These are phyloP conservation scores for Paraconiothyrium sp. DNA, from an alignment of 2,329 filamentous ascomycete genomes.

Conservation along the genomic window DNA sequence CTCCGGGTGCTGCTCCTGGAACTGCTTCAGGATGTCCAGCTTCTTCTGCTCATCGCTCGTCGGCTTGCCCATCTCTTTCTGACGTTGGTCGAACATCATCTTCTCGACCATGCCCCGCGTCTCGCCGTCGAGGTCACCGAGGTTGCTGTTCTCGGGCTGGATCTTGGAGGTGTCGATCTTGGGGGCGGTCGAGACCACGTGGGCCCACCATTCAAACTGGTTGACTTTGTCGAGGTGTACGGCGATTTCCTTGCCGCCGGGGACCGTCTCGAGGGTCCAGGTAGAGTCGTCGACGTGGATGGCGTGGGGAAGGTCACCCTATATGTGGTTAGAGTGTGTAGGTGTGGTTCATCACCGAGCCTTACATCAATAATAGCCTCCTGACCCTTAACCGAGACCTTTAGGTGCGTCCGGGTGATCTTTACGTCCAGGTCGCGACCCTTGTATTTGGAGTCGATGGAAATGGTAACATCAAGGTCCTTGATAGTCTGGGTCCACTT, in stretches of 20 bases:
- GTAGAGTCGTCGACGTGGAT: slow-evolving; percentile 88
- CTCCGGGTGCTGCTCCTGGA: slow-evolving; percentile 81
- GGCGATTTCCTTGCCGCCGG: slow-evolving; percentile 75
- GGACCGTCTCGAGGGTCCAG: slow-evolving; percentile 83
- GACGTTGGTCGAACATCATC: slow-evolving; percentile 99
- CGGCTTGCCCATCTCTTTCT: slow-evolving; percentile 91
- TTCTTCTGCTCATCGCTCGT: slow-evolving; percentile 97
- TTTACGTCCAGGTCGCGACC: slow-evolving; percentile 84
- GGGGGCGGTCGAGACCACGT: slow-evolving; percentile 86
- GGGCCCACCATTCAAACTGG: slow-evolving; percentile 98
- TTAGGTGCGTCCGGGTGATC: slow-evolving; percentile 79
- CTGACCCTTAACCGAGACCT: slow-evolving; percentile 87
- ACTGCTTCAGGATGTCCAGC: slow-evolving; percentile 87
- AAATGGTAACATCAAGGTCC: slow-evolving; percentile 82
- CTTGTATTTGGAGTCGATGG: slow-evolving; percentile 84
- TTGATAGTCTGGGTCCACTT: slow-evolving; percentile 95
- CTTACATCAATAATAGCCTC: slow-evolving; percentile 81
- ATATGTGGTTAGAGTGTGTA: slow-evolving; percentile 17
- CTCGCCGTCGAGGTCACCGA: slow-evolving; percentile 92
- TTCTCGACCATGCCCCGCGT: slow-evolving; percentile 98
- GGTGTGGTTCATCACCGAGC: slow-evolving; percentile 18
- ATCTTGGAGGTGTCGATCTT: slow-evolving; percentile 97
- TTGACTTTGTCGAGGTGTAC: slow-evolving; percentile 95
- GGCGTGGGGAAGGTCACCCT: slow-evolving; percentile 86
- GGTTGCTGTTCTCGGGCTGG: slow-evolving; percentile 87